A percentile compares a stretch with the other conserved stretches of the same genome.
phyloP scores from a whole-genome alignment of 1,284 basidiomycete species.

The Athelia psychrophila region DNA sequence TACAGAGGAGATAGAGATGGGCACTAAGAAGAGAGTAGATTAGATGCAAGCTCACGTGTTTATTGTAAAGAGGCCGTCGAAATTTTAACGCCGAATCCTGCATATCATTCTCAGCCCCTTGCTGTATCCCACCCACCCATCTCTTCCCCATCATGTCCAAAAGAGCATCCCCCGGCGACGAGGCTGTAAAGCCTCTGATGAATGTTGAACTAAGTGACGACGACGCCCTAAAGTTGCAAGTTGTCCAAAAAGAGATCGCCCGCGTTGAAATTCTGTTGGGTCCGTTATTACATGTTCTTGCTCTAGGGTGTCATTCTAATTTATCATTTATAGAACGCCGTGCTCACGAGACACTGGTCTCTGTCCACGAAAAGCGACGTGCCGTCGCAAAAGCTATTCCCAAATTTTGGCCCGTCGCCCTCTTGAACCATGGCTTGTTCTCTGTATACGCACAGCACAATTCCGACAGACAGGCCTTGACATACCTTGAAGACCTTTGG shows the following conservation, averaged over 20 bases:
- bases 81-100: background rate
- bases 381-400: slow-evolving; percentile 59
- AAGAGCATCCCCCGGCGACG: slow-evolving; percentile 71
- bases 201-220: slow-evolving; percentile 67
- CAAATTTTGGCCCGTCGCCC: slow-evolving; percentile 77
- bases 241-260: slow-evolving; percentile 60
- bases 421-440: slow-evolving; percentile 66
- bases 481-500: slow-evolving; percentile 80
- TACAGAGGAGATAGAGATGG: slow-evolving; percentile 56
- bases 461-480: slow-evolving; percentile 69
- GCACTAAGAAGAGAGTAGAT: slow-evolving; percentile 69
- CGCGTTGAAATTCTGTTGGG: slow-evolving; percentile 70
- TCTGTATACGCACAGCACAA: slow-evolving; percentile 63
- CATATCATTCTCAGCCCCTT: no score
- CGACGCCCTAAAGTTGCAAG: slow-evolving; percentile 62
- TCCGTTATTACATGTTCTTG: slow-evolving; percentile 30
- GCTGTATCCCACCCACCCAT: slow-evolving; percentile 3
- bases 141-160: slow-evolving; percentile 39
- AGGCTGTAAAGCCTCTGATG: slow-evolving; percentile 63
- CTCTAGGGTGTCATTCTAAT: slow-evolving; percentile 5
- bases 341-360: slow-evolving; percentile 50
- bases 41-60: slow-evolving; percentile 20
- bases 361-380: slow-evolving; percentile 69
- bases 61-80: background rate
- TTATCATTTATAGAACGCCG: slow-evolving; percentile 50